A percentile compares a stretch with the other conserved stretches of the same genome.
Conservation (phyloP, 2,329 filamentous ascomycete genomes). For the Penicillium sp. region DNA sequence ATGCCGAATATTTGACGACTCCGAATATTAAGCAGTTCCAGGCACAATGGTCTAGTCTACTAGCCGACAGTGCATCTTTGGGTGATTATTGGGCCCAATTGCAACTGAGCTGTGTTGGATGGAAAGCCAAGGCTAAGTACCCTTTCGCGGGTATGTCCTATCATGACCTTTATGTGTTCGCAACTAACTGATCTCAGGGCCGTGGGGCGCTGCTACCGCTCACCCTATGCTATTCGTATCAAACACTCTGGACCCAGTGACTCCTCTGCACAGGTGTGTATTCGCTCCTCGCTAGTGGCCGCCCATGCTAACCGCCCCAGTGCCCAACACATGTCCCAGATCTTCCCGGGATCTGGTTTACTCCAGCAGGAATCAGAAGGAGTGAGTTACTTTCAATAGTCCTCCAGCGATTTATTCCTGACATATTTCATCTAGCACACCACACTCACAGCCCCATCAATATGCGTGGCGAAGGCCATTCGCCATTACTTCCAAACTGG, state of each 20-base stretch:
- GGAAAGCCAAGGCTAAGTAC: slow-evolving; percentile 36
- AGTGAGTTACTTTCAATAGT: slow-evolving; percentile 27
- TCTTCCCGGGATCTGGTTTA: slow-evolving; percentile 46
- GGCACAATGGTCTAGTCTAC: slow-evolving; percentile 23
- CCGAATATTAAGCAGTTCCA: slow-evolving; percentile 21
- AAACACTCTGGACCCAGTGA: slow-evolving; percentile 60
- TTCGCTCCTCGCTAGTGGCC: neutral
- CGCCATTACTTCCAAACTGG: slow-evolving; percentile 46
- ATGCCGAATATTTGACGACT: slow-evolving; percentile 27
- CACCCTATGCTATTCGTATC: slow-evolving; percentile 58
- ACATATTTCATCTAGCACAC: slow-evolving; percentile 27
- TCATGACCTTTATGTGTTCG: neutral
- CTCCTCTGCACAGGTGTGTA: slow-evolving; percentile 46
- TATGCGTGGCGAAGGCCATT: slow-evolving; percentile 38
- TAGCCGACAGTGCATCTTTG: slow-evolving; percentile 26
- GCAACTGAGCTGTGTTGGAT: slow-evolving; percentile 38
- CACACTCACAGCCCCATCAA: slow-evolving; percentile 35
- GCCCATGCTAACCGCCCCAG: slow-evolving; percentile 10
- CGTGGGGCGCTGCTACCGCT: slow-evolving; percentile 33
- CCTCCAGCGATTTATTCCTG: neutral
- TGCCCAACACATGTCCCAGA: slow-evolving; percentile 36
- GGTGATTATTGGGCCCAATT: slow-evolving; percentile 42
- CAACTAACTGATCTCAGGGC: slow-evolving; percentile 17
- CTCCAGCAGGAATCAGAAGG: slow-evolving; percentile 47
- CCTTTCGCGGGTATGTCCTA: slow-evolving; percentile 33